Base-by-base conservation (phyloP, 208 protist species). In the Crithidia thermophila region DNA sequence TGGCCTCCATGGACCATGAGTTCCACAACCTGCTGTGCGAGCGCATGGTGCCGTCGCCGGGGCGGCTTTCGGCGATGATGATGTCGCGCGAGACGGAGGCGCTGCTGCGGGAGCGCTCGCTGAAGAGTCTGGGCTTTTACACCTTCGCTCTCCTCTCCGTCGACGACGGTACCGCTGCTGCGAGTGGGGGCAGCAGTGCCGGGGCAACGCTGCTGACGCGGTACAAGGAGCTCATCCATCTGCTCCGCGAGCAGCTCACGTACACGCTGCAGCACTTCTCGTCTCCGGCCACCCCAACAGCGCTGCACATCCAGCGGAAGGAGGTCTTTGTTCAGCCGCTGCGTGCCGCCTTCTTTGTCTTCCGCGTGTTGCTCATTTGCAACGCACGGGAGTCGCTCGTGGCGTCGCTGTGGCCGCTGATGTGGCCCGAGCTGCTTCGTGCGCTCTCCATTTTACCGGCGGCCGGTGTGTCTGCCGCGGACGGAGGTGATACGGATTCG, bases 321-420 rank as follows among this genome's bases (percentile, higher is more conserved):
- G 58, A 71, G 42, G 49, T 76, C 34, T 68, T 70, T 27, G 10
- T 82, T 39, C 49, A 59, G 28, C 76, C 77, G 1, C 53, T 81
- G 59, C 72, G 77, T 3, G 60, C 81, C 4, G 66, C 78, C 14
- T 52, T 90, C 16, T 71, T 88, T 37, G 60, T 90, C 16, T 90
- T 90, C 39, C 81, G 87, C 34, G 81, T 86, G 3, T 42, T 93
- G n/a, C 50, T 93, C 36, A 57, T 75, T 42, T 67, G 75, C 42
- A 60, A 57, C 46, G 34, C 67, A 13, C 49, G 37, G 1, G 56
- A 73, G 30, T 59, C 50, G 31, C 55, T 79, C 36, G 66, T 84
- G 39, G 67, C 72, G 42, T 67, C 64, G 25, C 77, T 85, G 55
- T 88, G 82, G 86, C 79, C 86, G 9, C 30, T 82, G 28, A 60